Base-by-base conservation (phyloP, 495 filamentous ascomycete genomes). In the Platismatia glauca region DNA sequence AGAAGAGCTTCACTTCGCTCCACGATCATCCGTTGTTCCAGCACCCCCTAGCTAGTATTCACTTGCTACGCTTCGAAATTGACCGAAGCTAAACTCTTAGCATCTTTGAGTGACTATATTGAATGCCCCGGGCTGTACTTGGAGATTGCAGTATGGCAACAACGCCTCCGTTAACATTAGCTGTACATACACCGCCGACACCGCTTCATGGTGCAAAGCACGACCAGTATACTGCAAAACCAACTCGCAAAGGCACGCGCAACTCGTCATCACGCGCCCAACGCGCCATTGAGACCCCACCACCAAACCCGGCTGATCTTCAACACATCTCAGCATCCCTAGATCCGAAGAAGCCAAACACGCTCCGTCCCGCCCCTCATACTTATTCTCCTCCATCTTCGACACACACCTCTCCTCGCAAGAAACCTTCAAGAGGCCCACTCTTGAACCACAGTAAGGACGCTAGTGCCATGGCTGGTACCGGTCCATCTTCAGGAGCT, bases 171-270 rank as follows among this genome's bases (percentile, higher is more conserved):
- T 84, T 84, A 46, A 75, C 79, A 44, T 78, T 79, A 37, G 76
- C 77, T 48, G 71, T 88, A 55, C 79, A 80, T 62, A 86, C 86
- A 44, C 91, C 91, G 55, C 78, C 83, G 55, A 88, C 90, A 44
- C 91, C 91, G 22, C 83, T 81, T 41, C 83, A 86, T 75, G 88
- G 88, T 55, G 71, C 81, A 57, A 84, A 79, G 68, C 80, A 82
- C 62, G 89, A 95, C 75, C 71, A 75, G 57, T 90, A 85, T 73
- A 82, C 87, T 65, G 87, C 88, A 31, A 90, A 86, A 72, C 77
- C 74, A 4, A 77, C 77, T 55, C 79, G 75, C 22, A 74, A 75
- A 62, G 80, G 75, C 46, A 74, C 78, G 44, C 77, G 81, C 65
- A 67, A 83, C 62, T 77, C 78, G 22, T 72, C 67, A 38, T 76